Conservation (phyloP, 2,329 filamentous ascomycete genomes). For the Podosphaera xanthii region DNA sequence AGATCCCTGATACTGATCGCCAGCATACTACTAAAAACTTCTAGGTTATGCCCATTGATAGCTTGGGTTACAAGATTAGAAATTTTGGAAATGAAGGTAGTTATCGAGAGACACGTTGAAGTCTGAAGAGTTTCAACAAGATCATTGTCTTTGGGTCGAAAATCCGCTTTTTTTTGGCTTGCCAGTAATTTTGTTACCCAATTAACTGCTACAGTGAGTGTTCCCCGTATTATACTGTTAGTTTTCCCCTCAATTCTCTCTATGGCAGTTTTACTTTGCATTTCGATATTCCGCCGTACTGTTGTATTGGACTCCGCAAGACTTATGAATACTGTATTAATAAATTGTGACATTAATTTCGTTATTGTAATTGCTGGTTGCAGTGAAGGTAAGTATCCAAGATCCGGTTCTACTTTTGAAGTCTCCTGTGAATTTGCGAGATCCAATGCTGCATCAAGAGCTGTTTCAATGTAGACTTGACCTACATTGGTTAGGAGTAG, state of each 20-base stretch:
- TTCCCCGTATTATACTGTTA: constrained; percentile 43
- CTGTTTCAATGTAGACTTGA: constrained; percentile 51
- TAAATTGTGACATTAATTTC: constrained; percentile 81
- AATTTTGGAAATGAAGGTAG: constrained; percentile 52
- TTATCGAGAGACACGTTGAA: constrained; percentile 60
- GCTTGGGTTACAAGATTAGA: constrained; percentile 40
- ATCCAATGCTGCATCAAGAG: constrained; percentile 47
- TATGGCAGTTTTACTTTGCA: constrained; percentile 33
- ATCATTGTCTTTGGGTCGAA: constrained; percentile 42
- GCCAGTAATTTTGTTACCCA: constrained; percentile 40
- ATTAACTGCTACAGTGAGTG: constrained; percentile 38
- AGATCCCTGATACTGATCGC: constrained; percentile 55
- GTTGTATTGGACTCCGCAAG: constrained; percentile 78
- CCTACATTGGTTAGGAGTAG: constrained; percentile 74
- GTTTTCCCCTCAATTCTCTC: constrained; percentile 45
- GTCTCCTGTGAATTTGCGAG: constrained; percentile 55
- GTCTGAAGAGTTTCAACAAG: constrained; percentile 61
- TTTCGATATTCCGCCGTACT: constrained; percentile 51
- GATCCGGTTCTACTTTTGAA: constrained; percentile 64
- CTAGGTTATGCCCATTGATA: constrained; percentile 64
- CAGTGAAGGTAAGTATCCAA: constrained; percentile 58
- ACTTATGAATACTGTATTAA: constrained; percentile 71
- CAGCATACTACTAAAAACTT: constrained; percentile 63
- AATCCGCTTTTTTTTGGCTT: constrained; percentile 48
- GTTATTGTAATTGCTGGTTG: constrained; percentile 71